Conservation (phyloP, 1,284 basidiomycete species). For the Cryptococcus amylolentus region DNA sequence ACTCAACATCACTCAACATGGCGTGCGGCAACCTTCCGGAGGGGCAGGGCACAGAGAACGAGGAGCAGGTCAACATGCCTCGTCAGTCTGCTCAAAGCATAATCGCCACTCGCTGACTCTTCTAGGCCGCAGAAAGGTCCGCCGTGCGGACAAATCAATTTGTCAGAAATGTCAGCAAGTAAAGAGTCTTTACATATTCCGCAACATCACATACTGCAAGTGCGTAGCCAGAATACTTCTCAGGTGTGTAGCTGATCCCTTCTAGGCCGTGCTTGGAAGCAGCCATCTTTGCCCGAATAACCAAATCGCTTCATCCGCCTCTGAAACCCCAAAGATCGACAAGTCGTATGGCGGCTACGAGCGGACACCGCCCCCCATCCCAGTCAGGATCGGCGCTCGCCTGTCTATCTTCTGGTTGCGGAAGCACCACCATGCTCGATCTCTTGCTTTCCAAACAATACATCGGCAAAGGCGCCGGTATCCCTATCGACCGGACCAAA, state of each 20-base stretch:
- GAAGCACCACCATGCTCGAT: slow-evolving; percentile 40
- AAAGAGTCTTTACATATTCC: slow-evolving; percentile 34
- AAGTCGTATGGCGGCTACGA: slow-evolving; percentile 1
- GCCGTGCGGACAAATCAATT: slow-evolving; percentile 21
- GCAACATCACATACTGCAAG: slow-evolving; percentile 40
- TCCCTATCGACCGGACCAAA: slow-evolving; percentile 24
- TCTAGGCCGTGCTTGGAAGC: slow-evolving; percentile 32
- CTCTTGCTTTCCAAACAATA: slow-evolving; percentile 26
- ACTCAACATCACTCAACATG: slow-evolving; percentile 20
- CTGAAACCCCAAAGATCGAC: slow-evolving; percentile 15
- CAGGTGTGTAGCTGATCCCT: neutral
- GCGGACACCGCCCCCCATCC: slow-evolving; percentile 20
- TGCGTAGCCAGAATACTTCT: slow-evolving; percentile 9
- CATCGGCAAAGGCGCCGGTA: slow-evolving; percentile 23
- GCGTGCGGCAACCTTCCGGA: slow-evolving; percentile 39
- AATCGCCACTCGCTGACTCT: neutral
- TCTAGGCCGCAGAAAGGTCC: slow-evolving; percentile 23
- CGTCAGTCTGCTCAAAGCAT: slow-evolving; percentile 20
- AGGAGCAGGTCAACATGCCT: slow-evolving; percentile 34
- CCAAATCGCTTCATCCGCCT: slow-evolving; percentile 29
- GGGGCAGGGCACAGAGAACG: slow-evolving; percentile 9
- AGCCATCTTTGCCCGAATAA: slow-evolving; percentile 24
- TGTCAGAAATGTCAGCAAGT: slow-evolving; percentile 37
- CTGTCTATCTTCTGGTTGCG: slow-evolving; percentile 42
- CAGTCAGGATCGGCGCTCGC: slow-evolving; percentile 29